Evolutionary conservation across 164 flowering plant genomes (phyloP), one percentile per base, ranked within the genome.

Genomic region (Chloranthus sessilifolius): DNA sequence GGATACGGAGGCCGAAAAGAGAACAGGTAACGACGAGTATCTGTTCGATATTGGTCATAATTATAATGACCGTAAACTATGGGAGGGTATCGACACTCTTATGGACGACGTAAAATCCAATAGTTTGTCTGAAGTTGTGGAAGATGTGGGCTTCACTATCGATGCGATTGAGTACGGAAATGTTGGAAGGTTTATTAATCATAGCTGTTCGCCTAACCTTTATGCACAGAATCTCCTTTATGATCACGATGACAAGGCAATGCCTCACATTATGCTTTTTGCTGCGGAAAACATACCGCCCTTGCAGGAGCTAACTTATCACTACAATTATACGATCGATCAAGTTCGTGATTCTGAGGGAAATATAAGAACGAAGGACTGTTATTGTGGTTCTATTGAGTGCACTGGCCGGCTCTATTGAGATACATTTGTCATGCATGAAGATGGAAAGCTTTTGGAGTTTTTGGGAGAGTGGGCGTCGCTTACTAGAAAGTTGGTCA

Each of bases 201-300:
- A 85, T 53, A 87, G 98, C 55, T 90, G 96, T 64, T 79, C 95
- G 1, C 98, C 98, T 0, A 90, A 87, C 53, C 78, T 87, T 4
- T 85, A 82, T 69, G 95, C 98, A 3, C 98, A 90, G 61, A 73
- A 80, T 72, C 88, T 90, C 22, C 77, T 87, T 7, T 90, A 73
- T 66, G 95, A 87, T 66, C 87, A 87, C 23, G 82, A 75, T 6
- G 96, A 87, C 58, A 76, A 55, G 65, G 74, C 77, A 40, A 67
- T 85, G 71, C 98, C 98, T 5, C 96, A 83, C 62, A 69, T 90
- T 46, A 90, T 87, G 96, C 52, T 90, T 11, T 90, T 90, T 69
- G 91, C 98, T 15, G 81, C 77, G 2, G 92, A 90, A 57, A 83
- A 87, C 55, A 87, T 90, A 54, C 92, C 96, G 44, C 85, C 95